Evolutionary conservation across 2,329 filamentous ascomycete species (phyloP).

Genomic region (Diaporthe vexans): DNA sequence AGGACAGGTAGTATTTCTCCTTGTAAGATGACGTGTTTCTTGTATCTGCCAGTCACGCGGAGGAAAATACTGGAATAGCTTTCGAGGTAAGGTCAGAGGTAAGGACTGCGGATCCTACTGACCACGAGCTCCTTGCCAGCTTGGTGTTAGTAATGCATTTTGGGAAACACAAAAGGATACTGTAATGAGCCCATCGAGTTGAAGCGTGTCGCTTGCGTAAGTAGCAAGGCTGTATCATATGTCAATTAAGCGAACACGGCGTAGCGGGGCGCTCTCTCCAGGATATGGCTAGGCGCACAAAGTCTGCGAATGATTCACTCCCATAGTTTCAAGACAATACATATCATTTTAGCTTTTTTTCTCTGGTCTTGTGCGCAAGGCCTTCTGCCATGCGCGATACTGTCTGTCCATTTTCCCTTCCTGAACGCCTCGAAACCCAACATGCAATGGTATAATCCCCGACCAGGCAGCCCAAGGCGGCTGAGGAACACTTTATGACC

Average conservation of each 20-base stretch:
- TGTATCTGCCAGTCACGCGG: constrained; percentile 29
- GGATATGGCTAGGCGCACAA: not conserved
- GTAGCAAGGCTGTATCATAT: constrained; percentile 45
- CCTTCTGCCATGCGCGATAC: constrained; percentile 6
- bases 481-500: not conserved
- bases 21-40: constrained; percentile 38
- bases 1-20: constrained; percentile 42
- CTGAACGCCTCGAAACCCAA: constrained; percentile 38
- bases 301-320: not conserved
- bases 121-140: constrained; percentile 42
- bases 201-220: constrained; percentile 25
- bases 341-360: constrained; percentile 28
- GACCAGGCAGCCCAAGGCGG: not conserved
- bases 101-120: constrained; percentile 48
- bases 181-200: constrained; percentile 7
- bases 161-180: constrained; percentile 7
- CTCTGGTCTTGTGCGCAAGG: not conserved
- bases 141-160: constrained; percentile 11
- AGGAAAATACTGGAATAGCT: constrained; percentile 29
- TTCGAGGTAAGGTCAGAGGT: constrained; percentile 51
- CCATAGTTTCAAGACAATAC: constrained; percentile 14
- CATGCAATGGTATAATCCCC: constrained; percentile 37
- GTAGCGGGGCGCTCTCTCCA: not conserved
- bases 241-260: constrained; percentile 8
- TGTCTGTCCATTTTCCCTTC: constrained; percentile 14